Evolutionary conservation across 2,329 filamentous ascomycete genomes (phyloP), one percentile per base, ranked within the genome.

Genomic region (Paracorniculantispora psalliotae): DNA sequence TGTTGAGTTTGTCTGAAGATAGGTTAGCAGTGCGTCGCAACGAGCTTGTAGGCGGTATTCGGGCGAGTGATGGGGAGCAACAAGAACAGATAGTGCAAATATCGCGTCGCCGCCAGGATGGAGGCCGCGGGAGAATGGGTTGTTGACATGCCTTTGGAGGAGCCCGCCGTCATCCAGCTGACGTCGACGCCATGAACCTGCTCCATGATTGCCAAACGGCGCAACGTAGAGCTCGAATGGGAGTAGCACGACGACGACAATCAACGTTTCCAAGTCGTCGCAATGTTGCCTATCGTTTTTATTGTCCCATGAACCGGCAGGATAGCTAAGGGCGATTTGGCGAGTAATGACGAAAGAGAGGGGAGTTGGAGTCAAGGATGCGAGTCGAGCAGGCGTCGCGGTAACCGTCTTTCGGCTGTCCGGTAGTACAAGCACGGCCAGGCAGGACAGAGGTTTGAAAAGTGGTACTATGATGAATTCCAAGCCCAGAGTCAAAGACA

Each of bases 121-220:
- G 44, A 28, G 26, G 52, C 54, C 53, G 59, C 39, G 15, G 21
- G 1, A 52, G 61, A 60, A 59, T 48, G 63, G 56, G 60, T 46
- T 47, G 56, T 59, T 39, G 60, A 75, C 81, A 74, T 80, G 90
- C 91, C 91, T 88, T 89, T 92, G 63, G 87, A 85, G 66, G 88
- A 85, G 70, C 90, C 89, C 75, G 94, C 89, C 66, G 82, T 82
- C 79, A 96, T 89, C 91, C 91, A 96, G 74, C 89, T 92, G 69
- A 96, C 91, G 75, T 96, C 91, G 69, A 96, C 84, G 65, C 88
- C 87, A 72, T 91, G 86, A 64, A 90, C 84, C 67, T 89, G 87
- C 75, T 93, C 90, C 90, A 93, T 93, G 62, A 65, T 44, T 9
- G 19, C 13, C 30, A 21, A 21, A 7, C 28, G 13, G 30, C 43